A percentile compares a stretch with the other conserved stretches of the same genome.
phyloP scores from a whole-genome alignment of 2,329 filamentous ascomycete species.

The Cladosporium sp. region DNA sequence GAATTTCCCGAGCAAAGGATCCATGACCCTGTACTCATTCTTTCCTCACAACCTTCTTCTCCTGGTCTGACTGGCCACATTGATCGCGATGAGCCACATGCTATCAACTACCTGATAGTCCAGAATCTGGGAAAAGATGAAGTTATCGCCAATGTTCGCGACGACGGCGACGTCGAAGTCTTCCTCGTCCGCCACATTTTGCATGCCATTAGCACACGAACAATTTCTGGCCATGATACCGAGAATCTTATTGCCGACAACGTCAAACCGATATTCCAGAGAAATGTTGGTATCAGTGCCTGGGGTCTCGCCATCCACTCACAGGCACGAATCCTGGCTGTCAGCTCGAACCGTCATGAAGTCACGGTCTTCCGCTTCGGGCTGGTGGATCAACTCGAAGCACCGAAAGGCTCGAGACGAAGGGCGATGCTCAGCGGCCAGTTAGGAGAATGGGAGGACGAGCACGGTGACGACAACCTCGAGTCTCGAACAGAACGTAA shows the following conservation, averaged over 20 bases:
- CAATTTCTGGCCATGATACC: slow-evolving; percentile 16
- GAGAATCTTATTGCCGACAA: slow-evolving; percentile 29
- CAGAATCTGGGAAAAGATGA: slow-evolving; percentile 44
- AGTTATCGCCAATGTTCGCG: slow-evolving; percentile 47
- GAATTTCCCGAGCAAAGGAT: slow-evolving; percentile 39
- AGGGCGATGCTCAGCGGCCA: background rate
- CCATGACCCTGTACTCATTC: slow-evolving; percentile 33
- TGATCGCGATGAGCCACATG: slow-evolving; percentile 36
- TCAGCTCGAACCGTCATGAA: slow-evolving; percentile 67
- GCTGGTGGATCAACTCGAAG: slow-evolving; percentile 35
- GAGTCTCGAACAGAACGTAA: background rate
- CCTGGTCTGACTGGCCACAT: slow-evolving; percentile 30
- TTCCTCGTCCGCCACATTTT: slow-evolving; percentile 35
- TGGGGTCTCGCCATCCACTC: slow-evolving; percentile 87
- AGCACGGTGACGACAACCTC: background rate
- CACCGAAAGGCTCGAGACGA: background rate
- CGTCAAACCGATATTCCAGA: slow-evolving; percentile 60
- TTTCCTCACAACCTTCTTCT: slow-evolving; percentile 35
- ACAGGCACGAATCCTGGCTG: slow-evolving; percentile 76
- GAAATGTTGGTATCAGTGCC: slow-evolving; percentile 71
- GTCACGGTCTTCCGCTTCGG: slow-evolving; percentile 59
- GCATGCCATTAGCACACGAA: slow-evolving; percentile 29
- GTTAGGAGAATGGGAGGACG: background rate
- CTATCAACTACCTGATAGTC: slow-evolving; percentile 41
- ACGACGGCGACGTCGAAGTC: slow-evolving; percentile 53